Evolutionary conservation across 2,329 filamentous ascomycete species (phyloP).

Genomic region (Verruconis gallopava): DNA sequence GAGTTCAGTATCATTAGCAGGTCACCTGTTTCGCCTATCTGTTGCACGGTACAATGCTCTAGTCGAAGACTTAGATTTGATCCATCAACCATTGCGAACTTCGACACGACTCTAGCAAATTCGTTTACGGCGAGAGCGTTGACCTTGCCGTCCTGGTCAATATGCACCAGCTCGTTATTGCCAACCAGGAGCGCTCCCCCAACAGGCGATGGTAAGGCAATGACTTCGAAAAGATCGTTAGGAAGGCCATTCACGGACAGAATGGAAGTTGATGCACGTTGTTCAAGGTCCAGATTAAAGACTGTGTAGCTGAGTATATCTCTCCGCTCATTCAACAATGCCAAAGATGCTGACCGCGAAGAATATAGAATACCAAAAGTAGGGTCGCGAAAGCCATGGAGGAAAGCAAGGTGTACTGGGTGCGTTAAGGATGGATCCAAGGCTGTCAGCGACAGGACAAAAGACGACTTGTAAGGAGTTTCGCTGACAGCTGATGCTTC

Average conservation of each 20-base stretch:
- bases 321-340: constrained; percentile 60
- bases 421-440: constrained; percentile 79
- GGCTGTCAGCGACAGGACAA: constrained; percentile 79
- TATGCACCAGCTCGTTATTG: constrained; percentile 80
- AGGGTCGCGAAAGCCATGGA: constrained; percentile 94
- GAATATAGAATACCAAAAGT: constrained; percentile 92
- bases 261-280: constrained; percentile 84
- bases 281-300: constrained; percentile 86
- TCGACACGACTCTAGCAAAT: constrained; percentile 70
- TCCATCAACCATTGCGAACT: constrained; percentile 78
- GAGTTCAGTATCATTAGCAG: constrained; percentile 69
- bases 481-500: constrained; percentile 25
- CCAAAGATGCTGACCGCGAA: constrained; percentile 56
- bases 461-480: constrained; percentile 78
- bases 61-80: constrained; percentile 66
- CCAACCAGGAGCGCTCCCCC: constrained; percentile 82
- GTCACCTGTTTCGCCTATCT: constrained; percentile 68
- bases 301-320: constrained; percentile 86
- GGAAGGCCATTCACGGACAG: constrained; percentile 76
- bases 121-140: constrained; percentile 88
- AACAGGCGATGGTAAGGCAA: constrained; percentile 73
- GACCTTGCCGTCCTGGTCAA: constrained; percentile 89
- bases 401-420: constrained; percentile 80
- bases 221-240: constrained; percentile 70
- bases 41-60: constrained; percentile 68